Conservation (phyloP, 2,329 filamentous ascomycete species). For the Pseudogymnoascus sp. region DNA sequence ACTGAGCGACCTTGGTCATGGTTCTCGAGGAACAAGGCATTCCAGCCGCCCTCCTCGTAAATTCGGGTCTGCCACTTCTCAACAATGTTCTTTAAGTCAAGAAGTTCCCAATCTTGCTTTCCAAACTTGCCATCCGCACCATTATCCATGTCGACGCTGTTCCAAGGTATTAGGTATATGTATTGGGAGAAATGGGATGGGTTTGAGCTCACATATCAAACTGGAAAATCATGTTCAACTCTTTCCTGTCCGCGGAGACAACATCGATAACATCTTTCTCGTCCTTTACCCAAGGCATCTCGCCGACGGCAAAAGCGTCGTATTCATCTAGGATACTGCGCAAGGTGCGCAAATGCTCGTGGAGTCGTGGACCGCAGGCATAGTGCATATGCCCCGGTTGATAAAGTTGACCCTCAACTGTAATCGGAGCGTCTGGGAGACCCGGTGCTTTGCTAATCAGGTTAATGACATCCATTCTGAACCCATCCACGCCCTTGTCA, state of each 20-base stretch:
- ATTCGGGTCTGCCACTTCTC: conserved; percentile 44
- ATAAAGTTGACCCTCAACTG: conserved; percentile 36
- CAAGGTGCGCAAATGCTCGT: conserved; percentile 42
- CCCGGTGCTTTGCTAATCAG: conserved; percentile 54
- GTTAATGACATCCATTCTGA: conserved; percentile 62
- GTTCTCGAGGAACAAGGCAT: conserved; percentile 49
- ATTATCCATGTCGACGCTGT: conserved; percentile 42
- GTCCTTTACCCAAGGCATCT: conserved; percentile 37
- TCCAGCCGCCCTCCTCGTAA: conserved; percentile 46
- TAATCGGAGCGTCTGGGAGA: conserved; percentile 44
- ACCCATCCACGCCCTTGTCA: conserved; percentile 48
- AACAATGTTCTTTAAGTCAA: conserved; percentile 39
- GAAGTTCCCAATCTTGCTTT: conserved; percentile 32
- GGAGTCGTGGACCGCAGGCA: conserved; percentile 53
- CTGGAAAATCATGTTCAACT: conserved; percentile 66
- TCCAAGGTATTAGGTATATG: conserved; percentile 3
- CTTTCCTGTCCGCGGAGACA: conserved; percentile 48
- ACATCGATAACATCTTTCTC: conserved; percentile 42
- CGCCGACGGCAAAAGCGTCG: conserved; percentile 46
- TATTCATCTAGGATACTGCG: conserved; percentile 38
- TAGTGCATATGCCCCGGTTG: conserved; percentile 29
- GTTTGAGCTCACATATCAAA: conserved; percentile 48
- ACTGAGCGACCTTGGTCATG: conserved; percentile 47
- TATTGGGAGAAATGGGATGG: conserved; percentile 7
- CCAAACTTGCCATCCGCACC: conserved; percentile 37